Percentiles rank a stretch among this genome's conserved stretches.
phyloP scores from a whole-genome alignment of 805 yeast genomes.

The Pichia pseudocactophila region DNA sequence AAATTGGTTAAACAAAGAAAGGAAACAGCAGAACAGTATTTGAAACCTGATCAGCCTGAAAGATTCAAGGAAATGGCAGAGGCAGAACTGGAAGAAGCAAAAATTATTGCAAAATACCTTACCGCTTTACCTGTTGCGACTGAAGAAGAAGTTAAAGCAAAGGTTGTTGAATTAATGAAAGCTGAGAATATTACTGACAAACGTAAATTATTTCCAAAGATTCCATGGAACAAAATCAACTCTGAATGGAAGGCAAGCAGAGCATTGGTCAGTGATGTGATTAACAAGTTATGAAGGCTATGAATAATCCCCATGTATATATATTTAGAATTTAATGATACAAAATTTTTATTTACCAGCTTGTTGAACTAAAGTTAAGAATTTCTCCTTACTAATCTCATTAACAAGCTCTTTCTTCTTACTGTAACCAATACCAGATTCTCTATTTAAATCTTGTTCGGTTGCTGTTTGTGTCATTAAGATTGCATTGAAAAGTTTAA shows the following conservation, averaged over 20 bases:
- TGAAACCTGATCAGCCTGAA: conserved; percentile 33
- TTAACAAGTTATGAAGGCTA: conserved; percentile 18
- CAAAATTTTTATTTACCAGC: conserved; percentile 40
- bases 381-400: conserved; percentile 82
- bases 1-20: conserved; percentile 35
- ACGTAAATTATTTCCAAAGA: conserved; percentile 22
- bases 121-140: conserved; percentile 30
- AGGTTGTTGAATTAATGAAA: conserved; percentile 22
- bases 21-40: conserved; percentile 30
- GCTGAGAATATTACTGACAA: conserved; percentile 19
- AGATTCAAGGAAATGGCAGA: conserved; percentile 30
- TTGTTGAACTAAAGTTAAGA: conserved; percentile 77
- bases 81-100: conserved; percentile 32
- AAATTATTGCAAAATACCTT: conserved; percentile 28
- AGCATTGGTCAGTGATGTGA: conserved; percentile 22
- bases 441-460: conserved; percentile 39
- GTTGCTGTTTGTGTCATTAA: conserved; percentile 71
- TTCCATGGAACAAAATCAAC: conserved; percentile 29
- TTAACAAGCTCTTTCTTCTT: conserved; percentile 53
- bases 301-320: not conserved
- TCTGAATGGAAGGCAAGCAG: conserved; percentile 31
- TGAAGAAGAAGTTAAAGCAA: conserved; percentile 26
- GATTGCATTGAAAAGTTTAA: conserved; percentile 25
- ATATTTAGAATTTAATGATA: not conserved
- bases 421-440: conserved; percentile 30